Percentiles rank a stretch among this genome's conserved stretches.
Conservation (phyloP, 1,139 yeast species). For the Scheffersomyces quercinus region DNA sequence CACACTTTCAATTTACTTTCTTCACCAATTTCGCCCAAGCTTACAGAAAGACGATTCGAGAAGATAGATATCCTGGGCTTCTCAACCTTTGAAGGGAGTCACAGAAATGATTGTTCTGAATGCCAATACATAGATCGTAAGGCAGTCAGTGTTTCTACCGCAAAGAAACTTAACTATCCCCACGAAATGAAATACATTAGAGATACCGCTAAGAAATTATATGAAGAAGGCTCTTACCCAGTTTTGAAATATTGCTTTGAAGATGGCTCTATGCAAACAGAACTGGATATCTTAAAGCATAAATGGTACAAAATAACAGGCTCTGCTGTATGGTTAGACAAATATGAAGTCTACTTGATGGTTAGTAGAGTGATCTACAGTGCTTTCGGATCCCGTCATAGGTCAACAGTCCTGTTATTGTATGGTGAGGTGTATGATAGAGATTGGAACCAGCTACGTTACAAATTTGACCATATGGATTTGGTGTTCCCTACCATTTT, state of each 20-base stretch:
- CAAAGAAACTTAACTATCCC: not conserved
- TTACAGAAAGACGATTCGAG: too few relatives aligned
- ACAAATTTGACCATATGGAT: constrained; percentile 3
- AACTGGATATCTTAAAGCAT: constrained; percentile 8
- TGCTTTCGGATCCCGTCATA: constrained; percentile 7
- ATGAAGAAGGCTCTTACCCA: not conserved
- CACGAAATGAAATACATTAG: not conserved
- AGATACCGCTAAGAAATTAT: not conserved
- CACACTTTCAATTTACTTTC: too few relatives aligned
- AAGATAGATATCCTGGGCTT: too few relatives aligned
- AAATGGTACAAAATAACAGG: constrained; percentile 18
- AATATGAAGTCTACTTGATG: constrained; percentile 16
- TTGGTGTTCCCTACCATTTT: constrained; percentile 8
- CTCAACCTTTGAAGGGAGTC: too few relatives aligned
- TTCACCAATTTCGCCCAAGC: too few relatives aligned
- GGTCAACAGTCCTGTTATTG: constrained; percentile 14
- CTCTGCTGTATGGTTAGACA: constrained; percentile 17
- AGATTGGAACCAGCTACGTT: constrained; percentile 16
- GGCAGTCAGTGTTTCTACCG: too few relatives aligned
- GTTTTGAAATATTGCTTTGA: constrained; percentile 2
- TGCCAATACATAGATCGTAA: too few relatives aligned
- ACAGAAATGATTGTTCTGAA: too few relatives aligned
- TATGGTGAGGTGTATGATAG: constrained; percentile 16
- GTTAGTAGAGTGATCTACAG: constrained; percentile 15
- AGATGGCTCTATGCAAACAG: constrained; percentile 8